phyloP scores from a whole-genome alignment of 208 protist species.

The Wallacemonas rigidus region DNA sequence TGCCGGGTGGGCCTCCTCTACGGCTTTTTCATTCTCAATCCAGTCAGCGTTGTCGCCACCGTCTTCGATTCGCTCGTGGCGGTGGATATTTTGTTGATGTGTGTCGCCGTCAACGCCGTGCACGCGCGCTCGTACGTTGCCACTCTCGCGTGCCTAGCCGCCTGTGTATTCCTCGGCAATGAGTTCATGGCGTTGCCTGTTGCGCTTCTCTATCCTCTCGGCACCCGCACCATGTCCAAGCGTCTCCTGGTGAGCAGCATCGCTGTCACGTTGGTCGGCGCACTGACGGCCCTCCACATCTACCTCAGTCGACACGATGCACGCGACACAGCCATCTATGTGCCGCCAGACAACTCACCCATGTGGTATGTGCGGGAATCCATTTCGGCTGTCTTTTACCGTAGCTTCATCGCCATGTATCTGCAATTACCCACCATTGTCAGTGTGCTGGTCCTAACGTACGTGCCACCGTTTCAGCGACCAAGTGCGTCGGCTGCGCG shows the following conservation, averaged over 20 bases:
- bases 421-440: constrained; percentile 55
- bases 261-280: constrained; percentile 19
- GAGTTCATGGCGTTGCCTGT: constrained; percentile 59
- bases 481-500: not conserved
- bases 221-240: constrained; percentile 24
- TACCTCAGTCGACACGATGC: constrained; percentile 20
- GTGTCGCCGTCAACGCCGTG: constrained; percentile 35
- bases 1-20: constrained; percentile 46
- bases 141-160: constrained; percentile 19
- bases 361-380: constrained; percentile 84
- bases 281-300: constrained; percentile 30
- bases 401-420: constrained; percentile 51
- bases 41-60: constrained; percentile 46
- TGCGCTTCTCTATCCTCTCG: constrained; percentile 59
- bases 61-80: constrained; percentile 59
- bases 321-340: constrained; percentile 48
- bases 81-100: constrained; percentile 57
- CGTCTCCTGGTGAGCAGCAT: not conserved
- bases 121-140: constrained; percentile 21
- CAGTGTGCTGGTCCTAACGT: constrained; percentile 11
- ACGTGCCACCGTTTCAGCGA: constrained; percentile 3
- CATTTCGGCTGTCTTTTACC: constrained; percentile 51
- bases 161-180: constrained; percentile 38
- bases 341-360: constrained; percentile 66
- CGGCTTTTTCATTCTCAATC: constrained; percentile 69